Evolutionary conservation across 306 rosid species (phyloP).

Genomic region (Cucurbita maxima): DNA sequence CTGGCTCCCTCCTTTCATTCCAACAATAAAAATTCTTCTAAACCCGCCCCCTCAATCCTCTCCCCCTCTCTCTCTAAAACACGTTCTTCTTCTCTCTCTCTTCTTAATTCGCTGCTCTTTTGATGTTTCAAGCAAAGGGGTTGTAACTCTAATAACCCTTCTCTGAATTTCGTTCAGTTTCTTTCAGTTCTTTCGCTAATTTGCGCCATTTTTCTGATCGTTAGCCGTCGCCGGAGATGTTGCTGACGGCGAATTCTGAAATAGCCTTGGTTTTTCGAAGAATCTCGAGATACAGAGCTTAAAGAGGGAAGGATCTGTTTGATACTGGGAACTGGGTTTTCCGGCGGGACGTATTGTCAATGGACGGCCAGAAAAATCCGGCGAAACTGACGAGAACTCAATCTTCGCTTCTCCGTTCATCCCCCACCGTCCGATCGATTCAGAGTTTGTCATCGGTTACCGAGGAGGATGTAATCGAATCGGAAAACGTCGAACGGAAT

Average conservation of each 20-base stretch:
- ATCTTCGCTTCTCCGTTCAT: slow-evolving; percentile 72
- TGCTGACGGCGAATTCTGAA: not conserved
- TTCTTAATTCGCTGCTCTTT: not conserved
- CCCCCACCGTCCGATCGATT: slow-evolving; percentile 84
- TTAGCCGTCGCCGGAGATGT: not conserved
- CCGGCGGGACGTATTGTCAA: slow-evolving; percentile 5
- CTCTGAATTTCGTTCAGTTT: not conserved
- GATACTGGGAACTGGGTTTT: slow-evolving; percentile 17
- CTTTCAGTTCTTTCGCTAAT: slow-evolving; percentile 3
- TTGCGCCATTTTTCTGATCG: not conserved
- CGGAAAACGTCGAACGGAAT: slow-evolving; percentile 25
- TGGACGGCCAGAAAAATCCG: slow-evolving; percentile 67
- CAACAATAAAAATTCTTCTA: slow-evolving; percentile 15
- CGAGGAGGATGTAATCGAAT: slow-evolving; percentile 27
- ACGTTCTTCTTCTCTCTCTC: not conserved
- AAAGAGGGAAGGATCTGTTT: slow-evolving; percentile 9
- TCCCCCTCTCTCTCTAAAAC: slow-evolving; percentile 9
- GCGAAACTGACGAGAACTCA: slow-evolving; percentile 73
- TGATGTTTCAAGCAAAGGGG: not conserved
- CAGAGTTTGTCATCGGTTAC: slow-evolving; percentile 65
- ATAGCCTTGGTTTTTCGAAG: not conserved
- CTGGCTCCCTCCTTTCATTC: slow-evolving; percentile 12
- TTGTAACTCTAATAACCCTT: not conserved
- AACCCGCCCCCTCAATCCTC: slow-evolving; percentile 11
- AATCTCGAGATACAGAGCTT: not conserved